Base-by-base conservation (phyloP, 495 filamentous ascomycete species). In the Hypoxylon lenormandii region DNA sequence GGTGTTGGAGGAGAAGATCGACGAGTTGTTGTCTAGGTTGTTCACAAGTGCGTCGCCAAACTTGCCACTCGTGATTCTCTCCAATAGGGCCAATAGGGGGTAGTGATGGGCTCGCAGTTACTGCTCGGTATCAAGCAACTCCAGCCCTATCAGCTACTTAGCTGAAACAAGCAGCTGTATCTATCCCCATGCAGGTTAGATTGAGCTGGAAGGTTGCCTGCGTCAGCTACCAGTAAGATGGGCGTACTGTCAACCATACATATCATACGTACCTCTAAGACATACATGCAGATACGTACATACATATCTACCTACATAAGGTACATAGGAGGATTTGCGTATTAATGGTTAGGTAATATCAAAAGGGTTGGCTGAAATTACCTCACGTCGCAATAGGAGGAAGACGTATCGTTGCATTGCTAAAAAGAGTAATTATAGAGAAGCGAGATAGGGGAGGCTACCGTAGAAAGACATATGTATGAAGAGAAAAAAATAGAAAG, bases 61-160 rank as follows among this genome's bases (percentile, higher is more conserved):
- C 22, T 60, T 36, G 66, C 60, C 66, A 60, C 66, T 45, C 26
- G 45, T 45, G 59, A 52, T 56, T 60, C 55, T 60, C 55, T 7
- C 56, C 59, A 68, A 62, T 54, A 33, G 22, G n/a, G n/a, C n/a
- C n/a, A n/a, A n/a, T n/a, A n/a, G n/a, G n/a, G 45, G 47, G 26
- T 52, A 22, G 21, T 36, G 16, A 50, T 51, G 38, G 23, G 15
- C 55, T 56, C 49, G 37, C 43, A 50, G 5, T 37, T 46, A 28
- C 6, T 60, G 30, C 28, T 64, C 59, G 65, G 22, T 26, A 26
- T 57, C 37, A 18, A 48, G 13, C 58, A 50, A 33, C 40, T 49
- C 68, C 68, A 71, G 68, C 68, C 68, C 58, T 71, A 71, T 71
- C 68, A 66, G 68, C 68, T 71, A 30, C 26, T 43, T 59, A 71